phyloP scores from a whole-genome alignment of 805 yeast species.

The Cyberlindnera subsufficiens region DNA sequence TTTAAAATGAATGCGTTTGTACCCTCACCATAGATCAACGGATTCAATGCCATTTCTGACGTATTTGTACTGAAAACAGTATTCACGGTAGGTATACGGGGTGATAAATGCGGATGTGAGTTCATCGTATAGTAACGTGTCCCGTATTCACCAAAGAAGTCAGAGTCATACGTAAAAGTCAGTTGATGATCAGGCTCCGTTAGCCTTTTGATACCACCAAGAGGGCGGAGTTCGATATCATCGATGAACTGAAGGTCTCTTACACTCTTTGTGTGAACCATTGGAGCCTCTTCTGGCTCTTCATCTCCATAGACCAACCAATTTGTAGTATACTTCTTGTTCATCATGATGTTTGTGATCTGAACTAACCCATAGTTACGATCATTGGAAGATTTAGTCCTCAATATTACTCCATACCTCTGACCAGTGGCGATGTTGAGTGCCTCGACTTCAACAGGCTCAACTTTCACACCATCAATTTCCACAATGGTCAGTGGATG shows the following conservation, averaged over 20 bases:
- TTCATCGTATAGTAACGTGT: constrained; percentile 68
- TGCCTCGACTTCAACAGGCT: constrained; percentile 41
- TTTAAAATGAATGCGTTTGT: constrained; percentile 59
- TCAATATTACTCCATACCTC: constrained; percentile 59
- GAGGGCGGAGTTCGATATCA: constrained; percentile 30
- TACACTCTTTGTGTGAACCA: constrained; percentile 22
- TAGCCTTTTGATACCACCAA: constrained; percentile 32
- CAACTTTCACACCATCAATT: constrained; percentile 52
- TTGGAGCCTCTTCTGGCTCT: constrained; percentile 36
- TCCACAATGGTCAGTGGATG: constrained; percentile 51
- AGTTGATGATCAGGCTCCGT: constrained; percentile 54
- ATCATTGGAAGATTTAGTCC: constrained; percentile 37
- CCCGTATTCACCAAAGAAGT: constrained; percentile 55
- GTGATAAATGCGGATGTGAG: constrained; percentile 54
- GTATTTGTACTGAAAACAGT: constrained; percentile 57
- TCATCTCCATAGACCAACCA: constrained; percentile 43
- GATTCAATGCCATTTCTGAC: constrained; percentile 36
- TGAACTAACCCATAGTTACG: constrained; percentile 45
- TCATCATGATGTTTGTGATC: constrained; percentile 57
- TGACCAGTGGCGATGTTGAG: constrained; percentile 69
- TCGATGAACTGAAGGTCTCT: constrained; percentile 25
- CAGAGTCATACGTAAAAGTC: constrained; percentile 47
- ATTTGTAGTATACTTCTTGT: constrained; percentile 54
- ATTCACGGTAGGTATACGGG: constrained; percentile 65
- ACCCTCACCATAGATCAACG: constrained; percentile 63